Percentiles rank a stretch among this genome's conserved stretches.
Evolutionary conservation across 352 stramenopile genomes (phyloP).

Genomic region (Phytopythium delawarense): DNA sequence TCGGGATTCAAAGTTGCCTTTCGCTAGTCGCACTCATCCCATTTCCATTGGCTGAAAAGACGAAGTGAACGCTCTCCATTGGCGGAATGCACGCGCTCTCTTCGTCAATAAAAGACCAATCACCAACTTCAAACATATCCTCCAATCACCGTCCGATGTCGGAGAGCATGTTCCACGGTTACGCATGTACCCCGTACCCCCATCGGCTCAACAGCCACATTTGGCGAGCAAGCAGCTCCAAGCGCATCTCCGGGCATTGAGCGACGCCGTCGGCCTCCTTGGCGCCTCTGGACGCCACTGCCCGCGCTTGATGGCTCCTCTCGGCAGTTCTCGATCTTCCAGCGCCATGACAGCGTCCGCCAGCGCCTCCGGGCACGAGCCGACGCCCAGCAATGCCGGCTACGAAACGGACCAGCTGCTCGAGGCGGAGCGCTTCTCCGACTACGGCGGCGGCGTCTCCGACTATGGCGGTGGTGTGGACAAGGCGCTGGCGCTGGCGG

Average conservation of each 20-base stretch:
- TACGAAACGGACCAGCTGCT: slow-evolving; percentile 3
- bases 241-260: not conserved
- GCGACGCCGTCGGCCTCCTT: not conserved
- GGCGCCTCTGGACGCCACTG: not conserved
- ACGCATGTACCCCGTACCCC: too few species aligned
- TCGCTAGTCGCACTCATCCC: not conserved
- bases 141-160: not conserved
- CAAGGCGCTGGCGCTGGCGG: slow-evolving; percentile 42
- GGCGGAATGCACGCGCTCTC: slow-evolving; percentile 1
- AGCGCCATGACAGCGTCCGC: slow-evolving; percentile 2
- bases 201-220: too few species aligned
- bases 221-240: not conserved
- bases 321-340: not conserved
- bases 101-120: slow-evolving; percentile 5
- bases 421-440: not conserved
- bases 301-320: not conserved
- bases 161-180: not conserved
- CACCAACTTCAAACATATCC: not conserved
- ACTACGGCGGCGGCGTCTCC: slow-evolving; percentile 20
- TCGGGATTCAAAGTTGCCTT: slow-evolving; percentile 6
- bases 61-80: not conserved
- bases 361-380: not conserved
- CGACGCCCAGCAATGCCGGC: not conserved
- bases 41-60: not conserved
- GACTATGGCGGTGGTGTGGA: slow-evolving; percentile 21